These are phyloP conservation scores for Saccharomycopsis vini DNA, from an alignment of 805 yeast genomes.

Conservation along the genomic window DNA sequence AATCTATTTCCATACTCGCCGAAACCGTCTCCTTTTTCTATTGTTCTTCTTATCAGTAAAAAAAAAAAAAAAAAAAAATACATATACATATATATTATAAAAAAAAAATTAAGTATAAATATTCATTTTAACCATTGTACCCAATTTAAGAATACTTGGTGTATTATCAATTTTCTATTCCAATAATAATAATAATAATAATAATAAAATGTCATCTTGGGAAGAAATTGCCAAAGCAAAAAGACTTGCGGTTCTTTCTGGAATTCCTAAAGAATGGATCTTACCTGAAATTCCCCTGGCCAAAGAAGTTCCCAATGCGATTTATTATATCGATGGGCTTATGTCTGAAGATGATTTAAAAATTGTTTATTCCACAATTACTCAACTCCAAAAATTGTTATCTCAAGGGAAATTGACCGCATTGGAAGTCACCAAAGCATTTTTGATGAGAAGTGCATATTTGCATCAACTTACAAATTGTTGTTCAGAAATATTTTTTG, in stretches of 20 bases:
- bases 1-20: no score
- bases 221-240: constrained; percentile 17
- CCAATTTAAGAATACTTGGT: no score
- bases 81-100: no score
- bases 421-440: constrained; percentile 42
- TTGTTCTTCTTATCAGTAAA: no score
- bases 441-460: constrained; percentile 47
- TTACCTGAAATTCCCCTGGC: constrained; percentile 13
- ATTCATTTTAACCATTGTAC: no score
- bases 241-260: constrained; percentile 16
- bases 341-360: constrained; percentile 19
- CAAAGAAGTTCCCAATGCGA: constrained; percentile 20
- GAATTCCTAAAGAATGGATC: constrained; percentile 22
- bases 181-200: no score
- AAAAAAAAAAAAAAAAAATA: no score
- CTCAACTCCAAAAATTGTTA: constrained; percentile 6
- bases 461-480: constrained; percentile 45
- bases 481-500: constrained; percentile 35
- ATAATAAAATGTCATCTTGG: constrained; percentile 18
- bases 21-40: no score
- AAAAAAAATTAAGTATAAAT: no score
- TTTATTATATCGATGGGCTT: constrained; percentile 19
- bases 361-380: constrained; percentile 20
- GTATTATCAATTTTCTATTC: no score
- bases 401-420: constrained; percentile 32